phyloP scores from a whole-genome alignment of 192 early-diverging fungal genomes.

The Gamsiella multidivaricata region DNA sequence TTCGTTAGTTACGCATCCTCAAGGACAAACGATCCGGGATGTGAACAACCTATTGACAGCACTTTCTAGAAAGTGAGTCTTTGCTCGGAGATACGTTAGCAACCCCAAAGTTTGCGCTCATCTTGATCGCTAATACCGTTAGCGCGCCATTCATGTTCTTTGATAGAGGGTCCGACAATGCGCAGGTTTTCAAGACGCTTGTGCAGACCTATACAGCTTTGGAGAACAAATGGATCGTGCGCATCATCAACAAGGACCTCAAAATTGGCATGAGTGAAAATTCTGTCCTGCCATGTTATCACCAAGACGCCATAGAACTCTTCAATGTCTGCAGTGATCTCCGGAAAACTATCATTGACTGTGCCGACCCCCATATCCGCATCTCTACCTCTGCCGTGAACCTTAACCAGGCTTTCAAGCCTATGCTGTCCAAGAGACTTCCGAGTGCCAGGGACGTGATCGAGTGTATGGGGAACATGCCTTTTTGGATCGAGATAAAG shows the following conservation, averaged over 20 bases:
- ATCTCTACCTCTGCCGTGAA: slow-evolving; percentile 57
- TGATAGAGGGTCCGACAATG: slow-evolving; percentile 52
- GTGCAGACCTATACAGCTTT: slow-evolving; percentile 67
- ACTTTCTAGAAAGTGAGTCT: slow-evolving; percentile 30
- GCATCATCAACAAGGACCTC: slow-evolving; percentile 82
- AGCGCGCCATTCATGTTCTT: too few species aligned
- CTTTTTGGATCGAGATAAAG: slow-evolving; percentile 87
- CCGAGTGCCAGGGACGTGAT: slow-evolving; percentile 58
- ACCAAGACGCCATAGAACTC: slow-evolving; percentile 74
- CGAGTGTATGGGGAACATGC: slow-evolving; percentile 55
- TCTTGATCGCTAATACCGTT: background rate
- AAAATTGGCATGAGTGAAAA: slow-evolving; percentile 80
- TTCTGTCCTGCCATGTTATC: slow-evolving; percentile 71
- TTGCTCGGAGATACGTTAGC: too few species aligned
- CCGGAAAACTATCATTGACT: slow-evolving; percentile 62
- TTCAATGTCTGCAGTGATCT: slow-evolving; percentile 77
- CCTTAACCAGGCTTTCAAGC: slow-evolving; percentile 73
- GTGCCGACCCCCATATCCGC: slow-evolving; percentile 60
- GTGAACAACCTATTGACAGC: slow-evolving; percentile 62
- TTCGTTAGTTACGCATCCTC: slow-evolving; percentile 58
- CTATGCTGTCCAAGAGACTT: slow-evolving; percentile 71
- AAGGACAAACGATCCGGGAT: slow-evolving; percentile 68
- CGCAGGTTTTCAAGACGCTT: slow-evolving; percentile 62
- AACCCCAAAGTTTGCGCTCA: too few species aligned
- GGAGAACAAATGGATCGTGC: slow-evolving; percentile 82